These are phyloP conservation scores for Hypoxylon sp. DNA, from an alignment of 2,329 filamentous ascomycete species.

Conservation along the genomic window DNA sequence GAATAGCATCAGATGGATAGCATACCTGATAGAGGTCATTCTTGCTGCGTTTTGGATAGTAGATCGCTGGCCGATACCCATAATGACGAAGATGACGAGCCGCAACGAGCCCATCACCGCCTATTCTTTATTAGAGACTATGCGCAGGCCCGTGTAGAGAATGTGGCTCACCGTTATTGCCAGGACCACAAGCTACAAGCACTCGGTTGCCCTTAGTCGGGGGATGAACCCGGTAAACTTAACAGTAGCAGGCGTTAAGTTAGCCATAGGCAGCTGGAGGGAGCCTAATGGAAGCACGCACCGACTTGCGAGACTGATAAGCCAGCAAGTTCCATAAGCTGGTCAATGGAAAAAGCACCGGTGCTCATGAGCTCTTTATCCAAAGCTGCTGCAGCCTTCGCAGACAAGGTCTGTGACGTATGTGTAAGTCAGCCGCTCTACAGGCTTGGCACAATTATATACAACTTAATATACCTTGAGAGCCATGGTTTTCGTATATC, in stretches of 20 bases:
- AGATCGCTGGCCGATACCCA: slow-evolving; percentile 89
- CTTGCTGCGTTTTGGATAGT: slow-evolving; percentile 93
- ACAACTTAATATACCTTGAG: slow-evolving; percentile 46
- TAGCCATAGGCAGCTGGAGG: neutral
- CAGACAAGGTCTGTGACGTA: slow-evolving; percentile 80
- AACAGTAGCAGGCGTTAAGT: slow-evolving; percentile 25
- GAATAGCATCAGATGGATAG: slow-evolving; percentile 37
- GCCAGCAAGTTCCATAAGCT: slow-evolving; percentile 96
- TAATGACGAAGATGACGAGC: slow-evolving; percentile 93
- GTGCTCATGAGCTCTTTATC: slow-evolving; percentile 95
- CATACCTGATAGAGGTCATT: slow-evolving; percentile 88
- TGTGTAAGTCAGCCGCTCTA: slow-evolving; percentile 43
- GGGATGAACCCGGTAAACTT: slow-evolving; percentile 89
- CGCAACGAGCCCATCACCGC: slow-evolving; percentile 94
- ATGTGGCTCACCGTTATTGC: slow-evolving; percentile 72
- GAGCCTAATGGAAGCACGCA: slow-evolving; percentile 56
- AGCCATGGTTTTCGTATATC: slow-evolving; percentile 41
- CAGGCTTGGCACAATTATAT: slow-evolving; percentile 1
- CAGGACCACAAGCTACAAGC: slow-evolving; percentile 91
- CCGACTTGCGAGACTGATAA: slow-evolving; percentile 92
- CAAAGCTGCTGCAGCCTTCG: slow-evolving; percentile 88
- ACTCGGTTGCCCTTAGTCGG: slow-evolving; percentile 78
- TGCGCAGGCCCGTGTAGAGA: slow-evolving; percentile 1
- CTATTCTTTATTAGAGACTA: slow-evolving; percentile 60
- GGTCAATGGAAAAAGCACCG: slow-evolving; percentile 91